Conservation (phyloP, 257 asterid species). For the Cynanchum wilfordii region DNA sequence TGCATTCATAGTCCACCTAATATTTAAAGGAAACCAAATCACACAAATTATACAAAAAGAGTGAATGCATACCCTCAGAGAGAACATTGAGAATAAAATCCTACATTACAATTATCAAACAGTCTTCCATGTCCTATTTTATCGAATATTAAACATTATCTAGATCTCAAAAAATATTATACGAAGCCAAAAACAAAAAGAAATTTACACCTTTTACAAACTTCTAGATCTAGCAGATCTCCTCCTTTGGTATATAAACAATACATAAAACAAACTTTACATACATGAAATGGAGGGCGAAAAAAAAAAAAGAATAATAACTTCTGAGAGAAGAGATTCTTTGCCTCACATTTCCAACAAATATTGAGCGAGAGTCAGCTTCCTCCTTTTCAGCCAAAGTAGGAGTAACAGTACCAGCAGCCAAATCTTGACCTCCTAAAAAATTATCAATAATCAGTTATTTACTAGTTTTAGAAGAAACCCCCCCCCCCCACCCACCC, state of each 20-base stretch:
- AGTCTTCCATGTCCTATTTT: not conserved
- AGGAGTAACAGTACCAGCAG: conserved; percentile 45
- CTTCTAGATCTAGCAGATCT: not conserved
- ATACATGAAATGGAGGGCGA: not conserved
- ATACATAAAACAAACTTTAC: not conserved
- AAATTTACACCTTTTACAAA: not conserved
- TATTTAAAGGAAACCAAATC: conserved; percentile 9
- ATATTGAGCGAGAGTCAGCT: conserved; percentile 81
- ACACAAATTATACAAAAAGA: not conserved
- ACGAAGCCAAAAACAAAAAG: not conserved
- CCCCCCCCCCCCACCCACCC: no score
- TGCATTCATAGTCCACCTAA: conserved; percentile 50
- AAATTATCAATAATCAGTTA: not conserved
- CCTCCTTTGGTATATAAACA: not conserved
- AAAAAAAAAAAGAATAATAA: not conserved
- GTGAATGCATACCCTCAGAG: not conserved
- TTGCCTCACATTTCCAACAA: conserved; percentile 85
- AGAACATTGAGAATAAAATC: not conserved
- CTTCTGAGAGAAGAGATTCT: conserved; percentile 11
- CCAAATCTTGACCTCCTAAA: conserved; percentile 40
- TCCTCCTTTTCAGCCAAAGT: conserved; percentile 82
- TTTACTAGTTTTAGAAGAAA: not conserved
- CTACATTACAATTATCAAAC: not conserved
- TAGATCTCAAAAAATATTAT: not conserved
- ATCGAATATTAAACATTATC: not conserved